These are phyloP conservation scores for Chytriomyces hyalinus DNA, from an alignment of 192 early-diverging fungal species.

Conservation along the genomic window DNA sequence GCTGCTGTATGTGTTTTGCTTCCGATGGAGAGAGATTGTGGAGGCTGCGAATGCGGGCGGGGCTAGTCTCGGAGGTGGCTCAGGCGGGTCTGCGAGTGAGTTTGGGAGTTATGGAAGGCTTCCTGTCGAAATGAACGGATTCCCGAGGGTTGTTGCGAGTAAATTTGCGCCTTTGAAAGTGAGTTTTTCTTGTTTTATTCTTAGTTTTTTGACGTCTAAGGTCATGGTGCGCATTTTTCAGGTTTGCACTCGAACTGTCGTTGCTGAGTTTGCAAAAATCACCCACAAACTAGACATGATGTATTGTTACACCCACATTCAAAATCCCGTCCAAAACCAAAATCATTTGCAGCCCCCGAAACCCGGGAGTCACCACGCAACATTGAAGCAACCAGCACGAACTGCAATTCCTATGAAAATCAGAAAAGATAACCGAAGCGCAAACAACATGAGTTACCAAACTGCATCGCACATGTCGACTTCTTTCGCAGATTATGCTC, in stretches of 20 bases:
- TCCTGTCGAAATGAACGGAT: conserved; percentile 56
- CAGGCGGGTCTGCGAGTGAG: conserved; percentile 23
- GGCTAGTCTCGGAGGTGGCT: conserved; percentile 30
- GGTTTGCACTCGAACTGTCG: conserved; percentile 78
- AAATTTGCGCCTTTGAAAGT: conserved; percentile 81
- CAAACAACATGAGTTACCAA: neutral
- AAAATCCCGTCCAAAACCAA: conserved; percentile 43
- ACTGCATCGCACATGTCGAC: neutral
- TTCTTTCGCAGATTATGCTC: neutral
- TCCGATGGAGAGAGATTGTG: conserved; percentile 86
- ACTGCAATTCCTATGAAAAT: neutral
- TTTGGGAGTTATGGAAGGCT: conserved; percentile 40
- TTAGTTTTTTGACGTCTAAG: neutral
- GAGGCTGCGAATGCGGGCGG: conserved; percentile 20
- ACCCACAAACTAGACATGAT: conserved; percentile 80
- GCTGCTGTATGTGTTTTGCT: conserved; percentile 93
- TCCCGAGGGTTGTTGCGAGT: conserved; percentile 78
- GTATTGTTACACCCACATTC: conserved; percentile 82
- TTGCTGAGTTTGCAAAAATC: conserved; percentile 84
- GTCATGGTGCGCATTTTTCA: conserved; percentile 10
- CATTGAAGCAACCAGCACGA: neutral
- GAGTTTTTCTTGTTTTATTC: conserved; percentile 11
- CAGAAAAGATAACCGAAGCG: neutral
- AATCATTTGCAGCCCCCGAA: conserved; percentile 3
- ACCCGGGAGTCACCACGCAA: neutral